phyloP scores from a whole-genome alignment of 108 stramenopile species.

The Poteriospumella lacustris region DNA sequence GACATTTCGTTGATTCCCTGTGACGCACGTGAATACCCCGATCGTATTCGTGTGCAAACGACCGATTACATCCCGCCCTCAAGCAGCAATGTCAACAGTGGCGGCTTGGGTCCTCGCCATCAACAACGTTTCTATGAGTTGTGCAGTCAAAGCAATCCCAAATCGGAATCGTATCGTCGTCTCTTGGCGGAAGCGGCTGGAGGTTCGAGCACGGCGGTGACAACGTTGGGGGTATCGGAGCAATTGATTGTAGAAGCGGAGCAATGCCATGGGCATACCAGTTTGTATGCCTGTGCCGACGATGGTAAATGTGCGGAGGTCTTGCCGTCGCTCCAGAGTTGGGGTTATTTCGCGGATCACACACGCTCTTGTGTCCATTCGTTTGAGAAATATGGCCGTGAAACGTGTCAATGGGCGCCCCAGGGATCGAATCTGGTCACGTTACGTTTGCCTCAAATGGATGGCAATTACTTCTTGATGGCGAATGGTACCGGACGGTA shows the following conservation, averaged over 20 bases:
- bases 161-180: no score
- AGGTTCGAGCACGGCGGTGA: no score
- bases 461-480: conserved; percentile 2
- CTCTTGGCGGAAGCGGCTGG: no score
- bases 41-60: not conserved
- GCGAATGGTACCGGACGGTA: conserved; percentile 21
- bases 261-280: conserved; percentile 1
- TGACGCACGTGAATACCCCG: not conserved
- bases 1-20: conserved; percentile 11
- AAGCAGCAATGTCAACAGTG: no score
- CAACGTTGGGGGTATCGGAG: no score
- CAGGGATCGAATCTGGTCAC: no score
- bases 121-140: no score
- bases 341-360: not conserved
- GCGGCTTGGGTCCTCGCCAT: no score
- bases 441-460: no score
- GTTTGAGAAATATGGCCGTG: not conserved
- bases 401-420: not conserved
- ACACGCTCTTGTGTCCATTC: not conserved
- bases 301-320: not conserved
- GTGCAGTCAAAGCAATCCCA: no score
- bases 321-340: not conserved
- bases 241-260: conserved; percentile 12
- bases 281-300: conserved; percentile 19
- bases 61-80: no score